Evolutionary conservation across 2,329 filamentous ascomycete genomes (phyloP), one percentile per base, ranked within the genome.

Genomic region (Scedosporium dehoogii): DNA sequence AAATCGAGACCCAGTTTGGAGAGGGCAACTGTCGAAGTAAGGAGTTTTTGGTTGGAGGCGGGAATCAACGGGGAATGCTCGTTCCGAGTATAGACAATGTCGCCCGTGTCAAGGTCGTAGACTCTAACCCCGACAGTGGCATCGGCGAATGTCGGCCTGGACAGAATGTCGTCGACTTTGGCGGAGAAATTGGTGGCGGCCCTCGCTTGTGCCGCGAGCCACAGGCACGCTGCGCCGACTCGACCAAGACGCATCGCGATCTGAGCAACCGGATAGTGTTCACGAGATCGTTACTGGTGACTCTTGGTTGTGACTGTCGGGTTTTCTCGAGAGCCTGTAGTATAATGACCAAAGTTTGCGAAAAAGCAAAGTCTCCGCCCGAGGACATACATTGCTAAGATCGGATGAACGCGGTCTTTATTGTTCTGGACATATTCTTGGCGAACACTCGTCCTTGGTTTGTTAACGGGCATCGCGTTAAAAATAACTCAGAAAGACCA

Each of bases 31-130:
- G 62, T 21, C 2, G 62, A 63, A 12, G 38, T 60, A 18, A 60
- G 29, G 12, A 63, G 62, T 51, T 60, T 63, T 27, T 63, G 62
- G 38, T 63, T 63, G 12, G 62, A 63, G 5, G 62, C 58, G 6
- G 62, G 62, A 18, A 41, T 60, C 27, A 60, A 27, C 7, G 62
- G 33, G 14, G 29, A 12, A 16, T 57, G 9, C 5, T 33, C 29
- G 18, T 60, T 14, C 9, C 21, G 46, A 16, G 25, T 56, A 58
- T 60, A 63, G 23, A 63, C 23, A 23, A 46, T n/a, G 5, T 56
- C 16, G 2, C 58, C 62, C 16, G 42, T 44, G 18, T 27, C 38
- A 27, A 63, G 58, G 7, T 57, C 33, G 18, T 25, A 29, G 21
- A 63, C 62, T 41, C 60, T 38, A n/a, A 63, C 42, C 12, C 62